Percentiles rank a stretch among this genome's conserved stretches.
Evolutionary conservation across 1,284 basidiomycete species (phyloP).

Genomic region (Cerioporus squamosus): DNA sequence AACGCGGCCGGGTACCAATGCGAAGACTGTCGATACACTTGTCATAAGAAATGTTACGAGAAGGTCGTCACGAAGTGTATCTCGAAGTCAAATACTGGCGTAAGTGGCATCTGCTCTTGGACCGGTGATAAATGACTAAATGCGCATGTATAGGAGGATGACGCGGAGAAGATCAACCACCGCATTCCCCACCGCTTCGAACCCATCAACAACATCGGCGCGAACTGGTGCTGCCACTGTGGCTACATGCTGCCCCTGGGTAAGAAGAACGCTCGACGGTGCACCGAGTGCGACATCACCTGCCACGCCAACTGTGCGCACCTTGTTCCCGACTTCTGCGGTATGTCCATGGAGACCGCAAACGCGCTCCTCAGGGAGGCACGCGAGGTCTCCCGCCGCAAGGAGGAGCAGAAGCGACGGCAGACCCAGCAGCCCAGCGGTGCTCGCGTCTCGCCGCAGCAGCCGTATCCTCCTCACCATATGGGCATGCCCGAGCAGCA

Average conservation of each 20-base stretch:
- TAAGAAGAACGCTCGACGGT: conserved; percentile 95
- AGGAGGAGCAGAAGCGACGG: conserved; percentile 50
- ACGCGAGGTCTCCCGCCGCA: conserved; percentile 63
- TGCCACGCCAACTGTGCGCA: conserved; percentile 99
- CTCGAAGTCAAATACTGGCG: conserved; percentile 93
- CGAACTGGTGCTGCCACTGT: conserved; percentile 99
- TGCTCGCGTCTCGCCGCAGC: conserved; percentile 23
- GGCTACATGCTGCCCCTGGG: conserved; percentile 98
- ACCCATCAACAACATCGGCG: conserved; percentile 95
- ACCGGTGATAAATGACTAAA: background rate
- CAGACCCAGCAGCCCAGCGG: conserved; percentile 24
- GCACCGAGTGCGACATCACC: conserved; percentile 95
- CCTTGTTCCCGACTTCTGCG: conserved; percentile 98
- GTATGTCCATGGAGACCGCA: conserved; percentile 99
- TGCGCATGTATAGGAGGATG: conserved; percentile 65
- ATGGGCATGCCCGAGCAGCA: conserved; percentile 20
- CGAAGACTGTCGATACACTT: conserved; percentile 98
- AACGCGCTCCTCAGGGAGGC: conserved; percentile 92
- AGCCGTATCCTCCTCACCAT: conserved; percentile 26
- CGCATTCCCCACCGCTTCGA: conserved; percentile 99
- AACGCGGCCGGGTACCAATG: conserved; percentile 98
- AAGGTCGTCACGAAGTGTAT: conserved; percentile 99
- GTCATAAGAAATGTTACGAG: conserved; percentile 99
- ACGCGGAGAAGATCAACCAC: conserved; percentile 99
- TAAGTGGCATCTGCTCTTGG: conserved; percentile 45